phyloP scores from a whole-genome alignment of 225 moss, liverwort and hornwort species.

The Pleurozium schreberi region DNA sequence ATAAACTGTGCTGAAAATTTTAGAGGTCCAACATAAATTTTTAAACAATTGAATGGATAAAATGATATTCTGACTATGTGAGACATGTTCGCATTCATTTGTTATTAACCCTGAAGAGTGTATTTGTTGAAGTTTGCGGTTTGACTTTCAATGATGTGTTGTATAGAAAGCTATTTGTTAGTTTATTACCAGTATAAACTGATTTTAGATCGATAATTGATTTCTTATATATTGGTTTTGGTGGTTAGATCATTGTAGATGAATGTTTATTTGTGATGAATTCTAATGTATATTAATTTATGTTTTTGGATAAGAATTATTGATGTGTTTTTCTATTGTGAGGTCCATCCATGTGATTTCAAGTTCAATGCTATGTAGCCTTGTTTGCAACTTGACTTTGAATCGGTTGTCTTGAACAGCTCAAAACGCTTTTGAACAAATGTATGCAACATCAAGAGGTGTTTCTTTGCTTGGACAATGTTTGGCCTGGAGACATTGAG shows the following conservation, averaged over 20 bases:
- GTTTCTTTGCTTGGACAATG: neutral
- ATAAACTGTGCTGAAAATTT: too few species aligned
- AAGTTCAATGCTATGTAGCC: neutral
- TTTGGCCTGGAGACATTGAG: neutral
- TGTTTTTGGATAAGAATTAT: neutral
- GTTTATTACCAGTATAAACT: too few species aligned
- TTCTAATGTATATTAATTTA: neutral
- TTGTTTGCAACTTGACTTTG: neutral
- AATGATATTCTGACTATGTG: too few species aligned
- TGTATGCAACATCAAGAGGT: neutral
- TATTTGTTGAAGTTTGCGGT: too few species aligned
- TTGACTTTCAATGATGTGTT: too few species aligned
- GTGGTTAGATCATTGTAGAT: too few species aligned
- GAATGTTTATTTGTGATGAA: too few species aligned
- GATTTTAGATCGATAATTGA: neutral
- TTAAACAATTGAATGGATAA: too few species aligned
- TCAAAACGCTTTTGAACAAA: neutral
- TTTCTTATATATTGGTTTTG: neutral
- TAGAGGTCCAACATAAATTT: too few species aligned
- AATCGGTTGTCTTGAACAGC: neutral
- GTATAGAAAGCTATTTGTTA: too few species aligned
- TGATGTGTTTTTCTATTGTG: neutral
- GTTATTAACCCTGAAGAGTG: too few species aligned
- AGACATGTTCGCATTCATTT: too few species aligned
- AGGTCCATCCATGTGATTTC: accelerated